Base-by-base conservation (phyloP, 129 eudicot genomes). In the Glebionis coronaria region DNA sequence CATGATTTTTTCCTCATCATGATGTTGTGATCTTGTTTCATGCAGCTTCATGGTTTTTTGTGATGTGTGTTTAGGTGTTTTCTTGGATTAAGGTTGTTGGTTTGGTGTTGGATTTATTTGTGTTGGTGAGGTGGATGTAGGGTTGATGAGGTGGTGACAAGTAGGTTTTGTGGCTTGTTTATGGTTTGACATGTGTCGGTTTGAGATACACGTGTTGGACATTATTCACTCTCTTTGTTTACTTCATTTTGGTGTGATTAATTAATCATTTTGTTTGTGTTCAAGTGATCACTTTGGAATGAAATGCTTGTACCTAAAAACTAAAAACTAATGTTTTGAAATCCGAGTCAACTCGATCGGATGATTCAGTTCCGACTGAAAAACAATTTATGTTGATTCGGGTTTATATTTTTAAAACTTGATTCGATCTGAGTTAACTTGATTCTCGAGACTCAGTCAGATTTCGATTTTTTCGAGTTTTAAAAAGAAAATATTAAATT, bases 21-120 rank as follows among this genome's bases (percentile, higher is more conserved):
- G 77, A 27, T 76, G 55, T 3, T 88, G 86, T 15, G 90, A 72
- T 74, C 90, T 77, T 29, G 78, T 74, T 42, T 88, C 96, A 15
- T 79, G 86, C 23, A 81, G 86, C 82, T 89, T 73, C 78, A 81
- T 45, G 58, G 59, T 9, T 15, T 31, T 31, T n/a, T 13, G 10
- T n/a, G 9, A 16, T 7, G 6, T n/a, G 15, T 51, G 58, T 12
- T 1, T 65, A 56, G 44, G 47, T 65, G 2, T 74, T 8, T 45
- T n/a, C n/a, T n/a, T 7, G 42, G 68, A 12, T 35, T 9, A 5
- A 20, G 15, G 6, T 20, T 18, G 58, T 14, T n/a, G n/a, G n/a
- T 50, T 57, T 11, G 66, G 49, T 4, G 50, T 42, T 53, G 18
- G 1, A 53, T 76, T 60, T 25, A 62, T 61, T 3, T 40, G 70